Percentiles rank a stretch among this genome's conserved stretches.
Evolutionary conservation across 2,329 filamentous ascomycete species (phyloP).

Genomic region (Ceratocystis huliohia): DNA sequence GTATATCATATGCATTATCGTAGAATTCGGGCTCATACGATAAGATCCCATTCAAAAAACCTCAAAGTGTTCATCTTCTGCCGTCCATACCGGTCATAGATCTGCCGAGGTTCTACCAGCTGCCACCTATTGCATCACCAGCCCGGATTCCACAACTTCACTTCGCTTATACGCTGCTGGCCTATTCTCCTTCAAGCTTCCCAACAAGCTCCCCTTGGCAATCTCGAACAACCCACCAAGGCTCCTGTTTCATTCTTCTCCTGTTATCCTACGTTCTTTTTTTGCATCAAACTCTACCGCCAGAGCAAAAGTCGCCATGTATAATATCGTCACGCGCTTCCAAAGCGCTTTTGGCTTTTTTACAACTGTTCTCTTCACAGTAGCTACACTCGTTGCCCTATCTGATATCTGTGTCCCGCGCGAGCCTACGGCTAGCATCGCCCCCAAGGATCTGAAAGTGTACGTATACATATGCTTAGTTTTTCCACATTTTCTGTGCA

Average conservation of each 20-base stretch:
- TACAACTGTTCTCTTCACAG: constrained; percentile 77
- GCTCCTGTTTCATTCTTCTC: not conserved
- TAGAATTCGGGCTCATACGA: not conserved
- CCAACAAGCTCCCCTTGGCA: not conserved
- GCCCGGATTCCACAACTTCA: not conserved
- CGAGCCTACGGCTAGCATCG: constrained; percentile 48
- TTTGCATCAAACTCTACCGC: not conserved
- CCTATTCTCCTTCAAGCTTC: not conserved
- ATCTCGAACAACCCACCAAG: not conserved
- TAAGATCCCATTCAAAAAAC: not conserved
- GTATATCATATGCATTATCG: not conserved
- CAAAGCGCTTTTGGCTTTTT: constrained; percentile 98
- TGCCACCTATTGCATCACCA: constrained; percentile 12
- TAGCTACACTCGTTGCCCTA: constrained; percentile 67
- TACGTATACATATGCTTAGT: constrained; percentile 33
- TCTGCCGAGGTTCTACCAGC: constrained; percentile 14
- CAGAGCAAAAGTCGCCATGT: constrained; percentile 47
- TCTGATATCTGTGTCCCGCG: constrained; percentile 63
- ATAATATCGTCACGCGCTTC: constrained; percentile 69
- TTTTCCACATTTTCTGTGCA: not conserved
- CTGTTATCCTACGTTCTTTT: not conserved
- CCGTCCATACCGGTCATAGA: not conserved
- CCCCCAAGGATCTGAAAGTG: constrained; percentile 72
- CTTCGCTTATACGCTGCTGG: not conserved
- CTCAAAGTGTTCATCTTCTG: not conserved